Evolutionary conservation across 1,284 basidiomycete species (phyloP).

Genomic region (Agaricales sp.): DNA sequence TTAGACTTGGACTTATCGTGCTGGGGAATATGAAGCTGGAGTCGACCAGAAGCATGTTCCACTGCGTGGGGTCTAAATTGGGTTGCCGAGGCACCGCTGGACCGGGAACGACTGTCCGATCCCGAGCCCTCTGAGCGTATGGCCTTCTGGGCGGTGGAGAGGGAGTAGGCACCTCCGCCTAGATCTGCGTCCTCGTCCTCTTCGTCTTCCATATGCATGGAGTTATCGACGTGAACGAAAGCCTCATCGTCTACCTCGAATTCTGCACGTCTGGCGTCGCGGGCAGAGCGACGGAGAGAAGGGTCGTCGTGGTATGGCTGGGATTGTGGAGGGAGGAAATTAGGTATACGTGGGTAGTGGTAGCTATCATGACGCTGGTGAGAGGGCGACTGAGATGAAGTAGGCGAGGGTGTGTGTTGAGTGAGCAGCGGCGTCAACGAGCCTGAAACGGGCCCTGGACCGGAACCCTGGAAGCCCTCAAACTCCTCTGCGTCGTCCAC

Average conservation of each 20-base stretch:
- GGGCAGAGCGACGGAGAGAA: neutral
- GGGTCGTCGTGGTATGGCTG: neutral
- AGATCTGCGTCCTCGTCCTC: constrained; percentile 1
- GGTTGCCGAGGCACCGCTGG: neutral
- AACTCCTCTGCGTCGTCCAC: neutral
- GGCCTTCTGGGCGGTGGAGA: neutral
- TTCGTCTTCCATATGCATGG: neutral
- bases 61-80: neutral
- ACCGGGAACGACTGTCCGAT: neutral
- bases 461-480: constrained; percentile 1
- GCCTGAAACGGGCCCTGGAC: neutral
- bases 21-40: neutral
- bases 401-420: neutral
- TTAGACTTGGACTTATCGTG: neutral
- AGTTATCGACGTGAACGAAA: neutral
- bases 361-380: neutral
- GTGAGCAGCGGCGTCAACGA: neutral
- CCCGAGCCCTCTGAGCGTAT: neutral
- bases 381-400: neutral
- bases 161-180: neutral
- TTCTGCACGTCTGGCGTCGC: neutral
- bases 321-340: neutral
- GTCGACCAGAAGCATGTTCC: neutral
- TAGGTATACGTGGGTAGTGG: neutral
- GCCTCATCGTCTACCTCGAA: neutral